These are phyloP conservation scores for Cucurbitaria berberidis DNA, from an alignment of 2,329 filamentous ascomycete genomes.

Conservation along the genomic window DNA sequence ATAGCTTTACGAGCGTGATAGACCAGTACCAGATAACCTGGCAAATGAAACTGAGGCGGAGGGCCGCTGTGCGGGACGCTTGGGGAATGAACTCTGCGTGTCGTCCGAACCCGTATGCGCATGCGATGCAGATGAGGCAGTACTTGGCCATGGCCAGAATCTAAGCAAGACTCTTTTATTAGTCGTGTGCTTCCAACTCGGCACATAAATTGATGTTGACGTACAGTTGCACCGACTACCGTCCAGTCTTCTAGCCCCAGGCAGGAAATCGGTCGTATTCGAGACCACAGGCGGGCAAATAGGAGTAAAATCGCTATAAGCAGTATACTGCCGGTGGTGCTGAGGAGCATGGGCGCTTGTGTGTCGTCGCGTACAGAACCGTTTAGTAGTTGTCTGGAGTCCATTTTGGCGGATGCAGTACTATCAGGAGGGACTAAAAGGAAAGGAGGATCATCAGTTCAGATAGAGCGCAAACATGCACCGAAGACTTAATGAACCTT, in stretches of 20 bases:
- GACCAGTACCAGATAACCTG: constrained; percentile 38
- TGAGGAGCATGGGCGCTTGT: constrained; percentile 30
- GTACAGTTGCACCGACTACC: constrained; percentile 25
- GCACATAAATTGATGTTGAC: not conserved
- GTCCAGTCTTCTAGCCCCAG: constrained; percentile 31
- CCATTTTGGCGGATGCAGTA: not conserved
- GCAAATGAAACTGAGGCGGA: constrained; percentile 31
- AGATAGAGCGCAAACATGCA: no score
- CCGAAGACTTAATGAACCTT: not conserved
- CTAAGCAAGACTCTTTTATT: constrained; percentile 3
- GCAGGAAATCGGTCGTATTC: constrained; percentile 11
- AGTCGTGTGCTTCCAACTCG: not conserved
- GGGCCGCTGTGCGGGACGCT: constrained; percentile 14
- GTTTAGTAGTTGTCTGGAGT: not conserved
- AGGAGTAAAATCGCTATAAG: constrained; percentile 24
- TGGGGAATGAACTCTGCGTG: constrained; percentile 25
- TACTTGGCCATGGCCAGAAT: constrained; percentile 28
- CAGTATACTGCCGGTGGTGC: constrained; percentile 24
- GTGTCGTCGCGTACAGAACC: constrained; percentile 12
- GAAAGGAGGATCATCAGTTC: not conserved
- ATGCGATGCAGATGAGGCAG: constrained; percentile 22
- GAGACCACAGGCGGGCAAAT: constrained; percentile 27
- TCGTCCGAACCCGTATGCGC: constrained; percentile 31
- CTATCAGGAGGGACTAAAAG: not conserved
- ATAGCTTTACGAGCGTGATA: constrained; percentile 33